Conservation (phyloP, 192 early-diverging fungal genomes). For the Coemansia reversa region DNA sequence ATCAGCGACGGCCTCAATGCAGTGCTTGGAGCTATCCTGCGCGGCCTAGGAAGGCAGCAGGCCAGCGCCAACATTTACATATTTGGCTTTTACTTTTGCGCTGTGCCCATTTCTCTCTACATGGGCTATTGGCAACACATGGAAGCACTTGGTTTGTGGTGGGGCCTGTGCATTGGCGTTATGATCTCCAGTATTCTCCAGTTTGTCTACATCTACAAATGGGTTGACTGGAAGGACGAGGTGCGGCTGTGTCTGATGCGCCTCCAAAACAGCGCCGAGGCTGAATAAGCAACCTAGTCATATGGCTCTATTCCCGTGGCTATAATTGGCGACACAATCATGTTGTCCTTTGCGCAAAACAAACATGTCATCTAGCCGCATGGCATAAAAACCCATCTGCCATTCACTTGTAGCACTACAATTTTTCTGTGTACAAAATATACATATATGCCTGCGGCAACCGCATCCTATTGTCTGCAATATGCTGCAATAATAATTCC, state of each 20-base stretch:
- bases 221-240: slow-evolving; percentile 36
- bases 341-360: not conserved
- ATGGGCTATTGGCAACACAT: slow-evolving; percentile 50
- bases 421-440: slow-evolving; percentile 6
- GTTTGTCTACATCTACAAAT: slow-evolving; percentile 27
- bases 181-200: slow-evolving; percentile 26
- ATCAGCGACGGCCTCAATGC: slow-evolving; percentile 57
- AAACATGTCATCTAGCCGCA: not conserved
- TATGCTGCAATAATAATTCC: not conserved
- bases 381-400: not conserved
- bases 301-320: not conserved
- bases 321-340: not conserved
- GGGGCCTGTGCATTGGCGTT: slow-evolving; percentile 55
- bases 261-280: slow-evolving; percentile 24
- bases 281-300: not conserved
- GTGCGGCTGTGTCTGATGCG: slow-evolving; percentile 33
- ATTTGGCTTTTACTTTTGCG: slow-evolving; percentile 52
- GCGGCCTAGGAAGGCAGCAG: slow-evolving; percentile 57
- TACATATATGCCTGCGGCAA: not conserved
- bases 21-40: slow-evolving; percentile 58
- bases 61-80: slow-evolving; percentile 54
- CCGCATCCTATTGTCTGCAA: no score
- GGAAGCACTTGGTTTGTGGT: slow-evolving; percentile 67
- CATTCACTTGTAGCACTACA: slow-evolving; percentile 8
- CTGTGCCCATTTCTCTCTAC: slow-evolving; percentile 53